Conservation (phyloP, 2,329 filamentous ascomycete species). For the Phoma sp. region DNA sequence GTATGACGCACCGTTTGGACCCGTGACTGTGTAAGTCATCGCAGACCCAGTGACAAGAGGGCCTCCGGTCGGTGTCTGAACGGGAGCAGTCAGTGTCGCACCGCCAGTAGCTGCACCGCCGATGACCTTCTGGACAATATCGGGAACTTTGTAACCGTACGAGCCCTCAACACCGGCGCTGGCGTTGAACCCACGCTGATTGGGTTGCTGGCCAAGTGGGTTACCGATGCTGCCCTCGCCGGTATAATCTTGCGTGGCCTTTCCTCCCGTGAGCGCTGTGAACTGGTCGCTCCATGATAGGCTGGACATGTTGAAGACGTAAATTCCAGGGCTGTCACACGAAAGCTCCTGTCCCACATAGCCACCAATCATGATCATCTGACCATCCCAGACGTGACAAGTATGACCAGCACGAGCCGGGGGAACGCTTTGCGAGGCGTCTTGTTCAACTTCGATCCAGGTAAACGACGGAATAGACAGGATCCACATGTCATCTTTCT, state of each 20-base stretch:
- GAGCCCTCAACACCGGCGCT: conserved; percentile 63
- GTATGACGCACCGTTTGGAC: conserved; percentile 49
- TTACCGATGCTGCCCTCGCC: conserved; percentile 45
- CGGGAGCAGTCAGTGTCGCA: conserved; percentile 71
- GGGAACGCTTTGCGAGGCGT: conserved; percentile 51
- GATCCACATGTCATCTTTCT: conserved; percentile 79
- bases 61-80: conserved; percentile 67
- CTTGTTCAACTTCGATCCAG: conserved; percentile 71
- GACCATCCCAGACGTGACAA: conserved; percentile 78
- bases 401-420: conserved; percentile 73
- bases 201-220: conserved; percentile 59
- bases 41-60: conserved; percentile 74
- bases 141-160: conserved; percentile 73
- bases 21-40: conserved; percentile 68
- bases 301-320: conserved; percentile 77
- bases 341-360: conserved; percentile 65
- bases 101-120: conserved; percentile 70
- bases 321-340: conserved; percentile 73
- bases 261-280: conserved; percentile 64
- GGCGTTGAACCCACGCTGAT: conserved; percentile 58
- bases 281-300: conserved; percentile 74
- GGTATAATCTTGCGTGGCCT: conserved; percentile 51
- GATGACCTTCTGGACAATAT: conserved; percentile 67
- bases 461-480: conserved; percentile 80
- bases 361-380: conserved; percentile 81